Base-by-base conservation (phyloP, 2,329 filamentous ascomycete species). In the Aspergillus phoenicis region DNA sequence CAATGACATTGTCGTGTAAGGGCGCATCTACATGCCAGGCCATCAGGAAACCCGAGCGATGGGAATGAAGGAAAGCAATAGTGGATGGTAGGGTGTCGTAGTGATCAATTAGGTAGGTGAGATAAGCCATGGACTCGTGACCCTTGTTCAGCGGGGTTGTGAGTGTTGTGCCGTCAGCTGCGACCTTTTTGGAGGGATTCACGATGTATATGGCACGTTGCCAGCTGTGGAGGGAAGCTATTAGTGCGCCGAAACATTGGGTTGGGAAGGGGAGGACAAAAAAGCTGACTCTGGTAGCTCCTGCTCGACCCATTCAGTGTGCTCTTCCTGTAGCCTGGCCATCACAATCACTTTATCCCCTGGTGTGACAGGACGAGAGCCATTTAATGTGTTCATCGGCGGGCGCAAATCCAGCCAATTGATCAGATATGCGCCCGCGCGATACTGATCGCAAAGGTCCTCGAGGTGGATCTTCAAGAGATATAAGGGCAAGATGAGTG, bases 21-120 rank as follows among this genome's bases (percentile, higher is more conserved):
- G 81, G 81, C 56, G 82, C 80, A 64, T 86, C 84, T 66, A 85
- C 85, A 69, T 87, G 85, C 84, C 84, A 87, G 33, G 83, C 78
- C 69, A 71, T 69, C 15, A 76, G 66, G 63, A 75, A 77, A 5
- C 75, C 75, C 33, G 75, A 75, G 47, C 85, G 83, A 64, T 88
- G 83, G 20, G 84, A 81, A 62, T 87, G 85, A 66, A 84, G 79
- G 73, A 87, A 87, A 59, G 83, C 76, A 57, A 82, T 75, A 17
- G 82, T 81, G 58, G 85, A 83, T 3, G 84, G 80, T 8, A 87
- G 75, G 28, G 64, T 53, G 58, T 80, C 62, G 67, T 82, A 82
- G 65, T 80, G 63, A 49, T 82, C 78, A 57, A 81, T 77, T 13
- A 83, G 70, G 66, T 80, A 82, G 38, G 78, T 81, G 2, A 82